Evolutionary conservation across 1,139 yeast genomes (phyloP).

Genomic region (Nadsonia starkeyi-henricii): DNA sequence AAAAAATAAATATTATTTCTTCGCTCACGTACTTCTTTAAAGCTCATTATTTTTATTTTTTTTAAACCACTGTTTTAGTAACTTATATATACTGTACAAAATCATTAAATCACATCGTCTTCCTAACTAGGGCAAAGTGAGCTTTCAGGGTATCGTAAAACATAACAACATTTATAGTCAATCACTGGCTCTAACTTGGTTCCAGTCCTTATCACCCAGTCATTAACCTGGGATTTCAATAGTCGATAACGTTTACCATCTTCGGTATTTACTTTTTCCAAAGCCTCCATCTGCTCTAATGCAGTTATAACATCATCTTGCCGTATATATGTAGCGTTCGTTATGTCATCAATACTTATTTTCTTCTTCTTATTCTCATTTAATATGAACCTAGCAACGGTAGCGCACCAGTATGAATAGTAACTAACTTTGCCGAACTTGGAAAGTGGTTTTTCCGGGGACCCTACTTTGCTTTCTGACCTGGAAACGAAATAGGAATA

Average conservation of each 20-base stretch:
- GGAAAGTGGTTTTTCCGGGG: conserved; percentile 87
- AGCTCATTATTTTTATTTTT: too few species aligned
- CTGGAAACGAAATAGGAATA: conserved; percentile 65
- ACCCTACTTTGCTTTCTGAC: conserved; percentile 46
- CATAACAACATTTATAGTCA: background rate
- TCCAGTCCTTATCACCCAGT: conserved; percentile 3
- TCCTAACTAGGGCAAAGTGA: background rate
- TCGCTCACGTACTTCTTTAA: too few species aligned
- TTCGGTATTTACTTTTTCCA: conserved; percentile 17
- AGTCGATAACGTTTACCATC: conserved; percentile 2
- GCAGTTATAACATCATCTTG: conserved; percentile 55
- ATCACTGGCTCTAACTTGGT: conserved; percentile 4
- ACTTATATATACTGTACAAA: too few species aligned
- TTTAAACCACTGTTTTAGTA: too few species aligned
- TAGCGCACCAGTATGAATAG: conserved; percentile 60
- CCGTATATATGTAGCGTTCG: conserved; percentile 53
- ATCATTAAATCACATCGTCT: background rate
- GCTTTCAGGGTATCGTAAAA: background rate
- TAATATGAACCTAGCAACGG: conserved; percentile 29
- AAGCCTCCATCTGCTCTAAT: conserved; percentile 44
- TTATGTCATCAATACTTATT: conserved; percentile 38
- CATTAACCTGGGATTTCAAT: conserved; percentile 2
- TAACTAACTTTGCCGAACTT: conserved; percentile 67
- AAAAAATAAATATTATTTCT: too few species aligned
- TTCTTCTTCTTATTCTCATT: conserved; percentile 11